Base-by-base conservation (phyloP, 1,284 basidiomycete genomes). In the Irpex sp. region DNA sequence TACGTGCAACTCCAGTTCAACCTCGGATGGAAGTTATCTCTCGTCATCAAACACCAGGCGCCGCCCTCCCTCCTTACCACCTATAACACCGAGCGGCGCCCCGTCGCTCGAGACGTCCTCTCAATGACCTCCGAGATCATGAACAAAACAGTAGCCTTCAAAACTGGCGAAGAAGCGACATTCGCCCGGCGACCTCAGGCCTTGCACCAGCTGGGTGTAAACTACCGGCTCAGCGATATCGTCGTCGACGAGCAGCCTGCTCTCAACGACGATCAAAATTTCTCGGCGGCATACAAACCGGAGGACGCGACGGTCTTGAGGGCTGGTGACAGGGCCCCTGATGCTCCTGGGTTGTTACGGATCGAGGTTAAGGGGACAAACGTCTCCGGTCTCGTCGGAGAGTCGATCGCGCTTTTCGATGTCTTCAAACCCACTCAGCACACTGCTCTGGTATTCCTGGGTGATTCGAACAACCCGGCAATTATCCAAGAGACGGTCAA, bases 141-240 rank as follows among this genome's bases (percentile, higher is more conserved):
- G 48, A 19, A 51, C 6, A 51, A 51, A n/a, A 51, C 48, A 7
- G 13, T 51, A 17, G 48, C 48, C 11, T 51, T 51, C 48, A 51
- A 51, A 19, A 17, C 48, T 19, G 48, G 48, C 48, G 48, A 19
- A 15, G n/a, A 51, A 9, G 13, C 48, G 6, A 17, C 48, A 7
- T 51, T 51, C n/a, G 48, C 48, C 51, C 51, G 44, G 15, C 63
- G 65, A 11, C 55, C 57, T 17, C 51, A 56, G 19, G 57, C 40
- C 11, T 36, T 65, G 6, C 58, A 57, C 26, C 76, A 76, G 67
- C 72, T 77, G 9, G 73, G 77, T 7, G 71, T 78, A 4, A 78
- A 78, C 58, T 77, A 68, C 56, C 74, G 77, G 1, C 60, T 62
- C 58, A 77, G 73, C 57, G 60, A 67, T 0, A 71, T 78, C 59